Evolutionary conservation across 1,284 basidiomycete species (phyloP).

Genomic region (Rhodofomes roseus): DNA sequence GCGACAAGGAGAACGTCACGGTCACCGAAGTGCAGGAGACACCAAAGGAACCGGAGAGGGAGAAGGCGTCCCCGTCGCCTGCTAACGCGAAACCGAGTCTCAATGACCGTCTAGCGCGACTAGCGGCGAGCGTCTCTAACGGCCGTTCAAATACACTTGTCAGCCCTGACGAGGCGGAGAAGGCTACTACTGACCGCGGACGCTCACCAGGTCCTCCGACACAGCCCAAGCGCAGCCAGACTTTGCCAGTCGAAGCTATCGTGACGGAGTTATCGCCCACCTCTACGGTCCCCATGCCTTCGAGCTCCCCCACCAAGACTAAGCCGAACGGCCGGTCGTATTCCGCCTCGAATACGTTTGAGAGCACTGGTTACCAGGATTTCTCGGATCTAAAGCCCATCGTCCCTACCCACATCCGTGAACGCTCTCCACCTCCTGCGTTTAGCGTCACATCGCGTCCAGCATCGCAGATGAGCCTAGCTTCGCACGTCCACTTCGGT

Average conservation of each 20-base stretch:
- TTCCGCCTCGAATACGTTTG: conserved; percentile 23
- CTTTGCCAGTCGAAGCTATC: conserved; percentile 19
- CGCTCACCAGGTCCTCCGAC: conserved; percentile 8
- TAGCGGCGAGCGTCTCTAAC: conserved; percentile 21
- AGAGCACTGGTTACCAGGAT: conserved; percentile 17
- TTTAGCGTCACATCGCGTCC: conserved; percentile 71
- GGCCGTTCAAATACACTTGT: conserved; percentile 6
- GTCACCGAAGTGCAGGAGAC: neutral
- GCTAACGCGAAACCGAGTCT: conserved; percentile 24
- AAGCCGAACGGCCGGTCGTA: conserved; percentile 22
- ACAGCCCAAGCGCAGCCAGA: conserved; percentile 23
- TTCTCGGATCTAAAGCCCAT: conserved; percentile 34
- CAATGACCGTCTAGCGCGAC: conserved; percentile 25
- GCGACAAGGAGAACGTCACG: neutral
- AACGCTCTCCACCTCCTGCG: conserved; percentile 54
- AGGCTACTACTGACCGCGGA: conserved; percentile 12
- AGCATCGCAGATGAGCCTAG: conserved; percentile 21
- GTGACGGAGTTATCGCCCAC: conserved; percentile 7
- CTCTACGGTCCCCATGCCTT: conserved; percentile 12
- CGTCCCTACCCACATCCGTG: conserved; percentile 61
- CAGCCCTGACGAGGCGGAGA: neutral
- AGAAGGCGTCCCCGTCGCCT: neutral
- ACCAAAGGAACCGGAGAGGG: neutral
- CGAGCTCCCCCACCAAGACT: conserved; percentile 15
- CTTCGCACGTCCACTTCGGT: conserved; percentile 5